phyloP scores from a whole-genome alignment of 1,284 basidiomycete genomes.

The Vanrija sp. region DNA sequence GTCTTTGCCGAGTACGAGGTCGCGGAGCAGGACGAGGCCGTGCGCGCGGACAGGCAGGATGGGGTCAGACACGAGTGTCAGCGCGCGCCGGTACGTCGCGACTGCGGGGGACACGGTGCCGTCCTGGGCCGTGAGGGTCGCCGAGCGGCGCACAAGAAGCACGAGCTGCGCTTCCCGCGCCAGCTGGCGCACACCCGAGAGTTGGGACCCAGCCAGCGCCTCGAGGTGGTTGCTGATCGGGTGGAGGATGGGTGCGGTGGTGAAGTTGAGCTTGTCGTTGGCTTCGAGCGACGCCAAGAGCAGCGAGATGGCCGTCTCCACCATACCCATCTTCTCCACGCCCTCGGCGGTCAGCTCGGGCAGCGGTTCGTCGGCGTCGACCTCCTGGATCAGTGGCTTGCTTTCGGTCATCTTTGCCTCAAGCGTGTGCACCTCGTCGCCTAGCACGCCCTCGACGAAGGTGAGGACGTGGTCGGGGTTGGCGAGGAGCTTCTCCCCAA shows the following conservation, averaged over 20 bases:
- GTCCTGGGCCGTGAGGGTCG: conserved; percentile 20
- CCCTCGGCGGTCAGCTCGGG: conserved; percentile 30
- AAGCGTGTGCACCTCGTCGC: conserved; percentile 17
- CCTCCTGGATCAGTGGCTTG: conserved; percentile 19
- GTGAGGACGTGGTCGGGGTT: conserved; percentile 63
- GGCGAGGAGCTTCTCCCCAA: conserved; percentile 66
- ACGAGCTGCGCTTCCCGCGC: conserved; percentile 59
- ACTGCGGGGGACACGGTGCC: conserved; percentile 49
- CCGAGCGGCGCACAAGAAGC: conserved; percentile 25
- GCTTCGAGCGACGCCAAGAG: conserved; percentile 79
- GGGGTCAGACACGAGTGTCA: conserved; percentile 84
- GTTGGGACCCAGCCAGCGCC: conserved; percentile 51
- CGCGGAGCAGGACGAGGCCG: conserved; percentile 75
- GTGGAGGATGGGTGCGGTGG: conserved; percentile 60
- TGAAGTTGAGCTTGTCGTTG: conserved; percentile 64
- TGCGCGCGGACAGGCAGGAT: conserved; percentile 93
- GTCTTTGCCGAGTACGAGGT: conserved; percentile 58
- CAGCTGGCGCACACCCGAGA: conserved; percentile 56
- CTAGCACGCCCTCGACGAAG: conserved; percentile 70
- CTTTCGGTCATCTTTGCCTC: conserved; percentile 1
- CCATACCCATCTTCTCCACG: conserved; percentile 52
- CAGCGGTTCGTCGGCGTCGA: conserved; percentile 14
- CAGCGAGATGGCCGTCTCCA: conserved; percentile 69
- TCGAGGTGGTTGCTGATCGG: conserved; percentile 68
- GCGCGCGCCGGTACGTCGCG: conserved; percentile 76